Evolutionary conservation across 176 grass and related monocot genomes (phyloP).

Genomic region (Juncus inflexus): DNA sequence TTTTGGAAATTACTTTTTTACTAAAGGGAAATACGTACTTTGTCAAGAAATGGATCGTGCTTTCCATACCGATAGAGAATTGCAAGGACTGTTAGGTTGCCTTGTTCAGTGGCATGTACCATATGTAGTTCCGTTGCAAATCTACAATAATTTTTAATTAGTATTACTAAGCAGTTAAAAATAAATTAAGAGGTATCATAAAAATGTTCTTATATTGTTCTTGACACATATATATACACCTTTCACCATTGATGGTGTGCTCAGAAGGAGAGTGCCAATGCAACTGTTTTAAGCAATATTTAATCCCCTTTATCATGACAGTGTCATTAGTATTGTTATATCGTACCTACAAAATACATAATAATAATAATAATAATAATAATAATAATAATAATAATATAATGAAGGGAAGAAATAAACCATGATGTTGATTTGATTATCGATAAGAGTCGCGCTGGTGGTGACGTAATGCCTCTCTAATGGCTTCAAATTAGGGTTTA

Average conservation of each 20-base stretch:
- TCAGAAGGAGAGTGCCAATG: slow-evolving; percentile 87
- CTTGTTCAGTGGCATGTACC: slow-evolving; percentile 54
- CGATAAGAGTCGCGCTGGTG: slow-evolving; percentile 54
- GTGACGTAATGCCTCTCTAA: slow-evolving; percentile 55
- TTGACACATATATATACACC: slow-evolving; percentile 27
- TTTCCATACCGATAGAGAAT: slow-evolving; percentile 53
- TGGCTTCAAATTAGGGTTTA: slow-evolving; percentile 38
- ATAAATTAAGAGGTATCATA: too few relatives aligned
- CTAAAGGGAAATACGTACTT: slow-evolving; percentile 29
- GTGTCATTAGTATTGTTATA: slow-evolving; percentile 43
- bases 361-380: too few relatives aligned
- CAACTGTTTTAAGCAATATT: slow-evolving; percentile 53
- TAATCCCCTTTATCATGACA: slow-evolving; percentile 41
- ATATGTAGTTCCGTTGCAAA: slow-evolving; percentile 73
- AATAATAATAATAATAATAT: neutral
- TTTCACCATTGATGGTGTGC: slow-evolving; percentile 58
- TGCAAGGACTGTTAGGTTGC: slow-evolving; percentile 45
- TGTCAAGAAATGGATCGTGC: slow-evolving; percentile 51
- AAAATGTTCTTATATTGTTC: neutral
- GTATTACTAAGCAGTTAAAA: neutral
- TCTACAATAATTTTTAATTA: slow-evolving; percentile 21
- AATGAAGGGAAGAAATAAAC: slow-evolving; percentile 31
- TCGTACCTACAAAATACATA: slow-evolving; percentile 32
- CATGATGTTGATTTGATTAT: slow-evolving; percentile 63
- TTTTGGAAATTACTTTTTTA: neutral